A percentile compares a stretch with the other conserved stretches of the same genome.
These are phyloP conservation scores for Pulveroboletus frians DNA, from an alignment of 768 basidiomycete species.

Conservation along the genomic window DNA sequence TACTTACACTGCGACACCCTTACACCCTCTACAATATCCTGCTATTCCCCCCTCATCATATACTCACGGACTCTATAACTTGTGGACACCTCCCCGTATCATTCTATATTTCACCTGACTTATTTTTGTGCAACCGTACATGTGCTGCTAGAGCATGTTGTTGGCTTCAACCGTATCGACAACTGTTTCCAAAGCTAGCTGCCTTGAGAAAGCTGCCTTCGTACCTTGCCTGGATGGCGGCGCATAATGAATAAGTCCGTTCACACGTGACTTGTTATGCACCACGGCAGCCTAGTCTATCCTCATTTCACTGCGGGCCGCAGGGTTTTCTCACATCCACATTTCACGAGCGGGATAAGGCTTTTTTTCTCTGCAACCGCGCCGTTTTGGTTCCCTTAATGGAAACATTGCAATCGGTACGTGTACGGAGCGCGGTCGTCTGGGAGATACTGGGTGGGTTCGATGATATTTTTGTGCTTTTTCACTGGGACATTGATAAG, in stretches of 20 bases:
- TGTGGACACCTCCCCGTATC: slow-evolving; percentile 9
- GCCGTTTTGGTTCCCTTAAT: no score
- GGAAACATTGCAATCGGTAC: no score
- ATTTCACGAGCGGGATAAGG: no score
- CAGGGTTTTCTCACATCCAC: no score
- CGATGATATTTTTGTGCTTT: no score
- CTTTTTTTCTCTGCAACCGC: no score
- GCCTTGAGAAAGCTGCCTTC: not conserved
- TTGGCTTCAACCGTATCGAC: not conserved
- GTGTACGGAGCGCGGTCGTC: no score
- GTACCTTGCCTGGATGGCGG: not conserved
- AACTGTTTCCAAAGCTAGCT: not conserved
- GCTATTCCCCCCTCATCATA: not conserved
- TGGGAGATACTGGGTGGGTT: no score
- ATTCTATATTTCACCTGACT: not conserved
- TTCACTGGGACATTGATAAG: no score
- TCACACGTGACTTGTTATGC: no score
- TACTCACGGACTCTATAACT: not conserved
- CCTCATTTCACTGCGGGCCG: no score
- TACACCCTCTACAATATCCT: not conserved
- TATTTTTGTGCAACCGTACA: not conserved
- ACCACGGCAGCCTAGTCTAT: no score
- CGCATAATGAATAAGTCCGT: not conserved
- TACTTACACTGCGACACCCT: slow-evolving; percentile 16
- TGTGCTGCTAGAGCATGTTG: not conserved